Evolutionary conservation across 2,329 filamentous ascomycete species (phyloP).

Genomic region (Aspergillus sp.): DNA sequence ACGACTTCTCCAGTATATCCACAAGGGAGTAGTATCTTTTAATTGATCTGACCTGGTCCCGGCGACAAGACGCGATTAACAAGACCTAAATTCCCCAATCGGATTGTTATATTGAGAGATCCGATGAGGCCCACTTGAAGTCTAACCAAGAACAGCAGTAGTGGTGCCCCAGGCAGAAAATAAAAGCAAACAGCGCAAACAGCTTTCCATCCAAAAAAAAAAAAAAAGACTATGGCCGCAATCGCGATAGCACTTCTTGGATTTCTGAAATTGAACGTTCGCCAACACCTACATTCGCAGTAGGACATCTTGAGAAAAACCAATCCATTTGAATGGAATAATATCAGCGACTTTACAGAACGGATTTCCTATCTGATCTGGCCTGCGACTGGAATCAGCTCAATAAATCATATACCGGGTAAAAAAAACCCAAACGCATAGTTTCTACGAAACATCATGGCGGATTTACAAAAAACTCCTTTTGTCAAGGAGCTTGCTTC

Average conservation of each 20-base stretch:
- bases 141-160: constrained; percentile 9
- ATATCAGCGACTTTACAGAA: background rate
- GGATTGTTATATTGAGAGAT: no score
- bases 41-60: no score
- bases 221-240: constrained; percentile 3
- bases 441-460: constrained; percentile 20
- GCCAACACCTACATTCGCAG: constrained; percentile 1
- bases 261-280: background rate
- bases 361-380: background rate
- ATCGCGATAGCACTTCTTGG: background rate
- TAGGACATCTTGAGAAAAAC: background rate
- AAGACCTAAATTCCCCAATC: no score
- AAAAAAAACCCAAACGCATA: constrained; percentile 4
- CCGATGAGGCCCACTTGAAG: no score
- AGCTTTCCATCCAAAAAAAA: constrained; percentile 9
- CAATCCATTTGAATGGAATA: background rate
- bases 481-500: constrained; percentile 84
- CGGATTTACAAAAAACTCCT: constrained; percentile 54
- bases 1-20: no score
- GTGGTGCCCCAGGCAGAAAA: background rate
- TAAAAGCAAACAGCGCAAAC: constrained; percentile 9
- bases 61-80: no score
- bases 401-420: background rate
- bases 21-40: no score
- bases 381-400: background rate